Percentiles rank a stretch among this genome's conserved stretches.
Evolutionary conservation across 306 rosid genomes (phyloP).

Genomic region (Prunus padus): DNA sequence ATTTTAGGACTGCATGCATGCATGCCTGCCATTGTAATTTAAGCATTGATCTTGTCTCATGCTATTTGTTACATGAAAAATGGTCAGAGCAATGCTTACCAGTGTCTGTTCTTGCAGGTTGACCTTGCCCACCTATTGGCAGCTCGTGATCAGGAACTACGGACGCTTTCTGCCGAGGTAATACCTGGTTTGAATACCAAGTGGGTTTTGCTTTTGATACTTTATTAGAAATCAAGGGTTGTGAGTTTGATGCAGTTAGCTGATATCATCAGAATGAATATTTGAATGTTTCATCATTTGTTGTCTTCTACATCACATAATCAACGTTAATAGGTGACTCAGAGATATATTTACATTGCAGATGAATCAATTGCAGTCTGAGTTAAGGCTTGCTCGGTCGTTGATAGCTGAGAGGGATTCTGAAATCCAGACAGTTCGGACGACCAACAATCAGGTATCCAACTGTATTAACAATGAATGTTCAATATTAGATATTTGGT

Average conservation of each 20-base stretch:
- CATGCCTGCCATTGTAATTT: not conserved
- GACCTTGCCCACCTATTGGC: conserved; percentile 97
- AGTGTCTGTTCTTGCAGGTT: conserved; percentile 61
- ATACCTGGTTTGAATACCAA: conserved; percentile 19
- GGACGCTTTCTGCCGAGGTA: conserved; percentile 98
- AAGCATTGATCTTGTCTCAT: not conserved
- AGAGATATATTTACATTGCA: conserved; percentile 29
- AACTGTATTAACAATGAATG: not conserved
- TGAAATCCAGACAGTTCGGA: conserved; percentile 76
- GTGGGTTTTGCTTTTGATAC: not conserved
- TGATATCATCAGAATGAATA: not conserved
- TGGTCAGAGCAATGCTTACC: not conserved
- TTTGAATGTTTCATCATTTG: not conserved
- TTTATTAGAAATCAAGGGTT: not conserved
- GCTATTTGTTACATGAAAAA: not conserved
- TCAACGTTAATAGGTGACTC: not conserved
- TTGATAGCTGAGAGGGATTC: conserved; percentile 89
- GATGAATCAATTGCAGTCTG: conserved; percentile 93
- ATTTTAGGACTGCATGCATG: not conserved
- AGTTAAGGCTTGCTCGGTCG: conserved; percentile 92
- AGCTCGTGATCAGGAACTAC: conserved; percentile 94
- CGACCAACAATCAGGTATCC: conserved; percentile 79
- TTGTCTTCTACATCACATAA: conserved; percentile 1
- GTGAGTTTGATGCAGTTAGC: not conserved
- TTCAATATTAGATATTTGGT: not conserved